phyloP scores from a whole-genome alignment of 1,284 basidiomycete genomes.

The Ganoderma boninense region DNA sequence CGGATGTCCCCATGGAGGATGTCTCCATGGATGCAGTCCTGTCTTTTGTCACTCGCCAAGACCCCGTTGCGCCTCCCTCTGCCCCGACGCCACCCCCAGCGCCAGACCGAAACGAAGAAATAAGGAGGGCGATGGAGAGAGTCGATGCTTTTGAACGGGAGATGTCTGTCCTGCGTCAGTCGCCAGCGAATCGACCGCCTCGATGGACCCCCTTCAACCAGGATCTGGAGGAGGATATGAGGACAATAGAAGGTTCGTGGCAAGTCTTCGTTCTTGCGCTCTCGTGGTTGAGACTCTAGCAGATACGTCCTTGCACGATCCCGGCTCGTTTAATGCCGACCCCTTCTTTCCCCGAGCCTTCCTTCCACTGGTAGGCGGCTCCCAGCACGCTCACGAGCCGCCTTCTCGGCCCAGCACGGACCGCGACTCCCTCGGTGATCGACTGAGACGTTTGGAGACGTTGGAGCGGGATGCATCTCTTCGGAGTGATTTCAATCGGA shows the following conservation, averaged over 20 bases:
- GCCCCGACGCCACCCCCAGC: background rate
- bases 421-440: constrained; percentile 1
- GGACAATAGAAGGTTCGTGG: background rate
- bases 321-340: background rate
- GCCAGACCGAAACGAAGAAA: constrained; percentile 7
- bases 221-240: too few species aligned
- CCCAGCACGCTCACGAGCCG: background rate
- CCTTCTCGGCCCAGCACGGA: background rate
- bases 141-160: constrained; percentile 28
- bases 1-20: constrained; percentile 10
- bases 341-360: background rate
- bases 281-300: background rate
- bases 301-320: background rate
- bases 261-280: background rate
- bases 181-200: constrained; percentile 15
- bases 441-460: constrained; percentile 2
- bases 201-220: constrained; percentile 9
- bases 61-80: background rate
- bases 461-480: constrained; percentile 1
- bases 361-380: background rate
- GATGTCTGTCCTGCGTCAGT: constrained; percentile 26
- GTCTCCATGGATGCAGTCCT: constrained; percentile 10
- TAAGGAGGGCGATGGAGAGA: constrained; percentile 22
- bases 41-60: constrained; percentile 6
- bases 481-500: background rate